Conservation (phyloP, 768 basidiomycete species). For the Suillus brevipes region DNA sequence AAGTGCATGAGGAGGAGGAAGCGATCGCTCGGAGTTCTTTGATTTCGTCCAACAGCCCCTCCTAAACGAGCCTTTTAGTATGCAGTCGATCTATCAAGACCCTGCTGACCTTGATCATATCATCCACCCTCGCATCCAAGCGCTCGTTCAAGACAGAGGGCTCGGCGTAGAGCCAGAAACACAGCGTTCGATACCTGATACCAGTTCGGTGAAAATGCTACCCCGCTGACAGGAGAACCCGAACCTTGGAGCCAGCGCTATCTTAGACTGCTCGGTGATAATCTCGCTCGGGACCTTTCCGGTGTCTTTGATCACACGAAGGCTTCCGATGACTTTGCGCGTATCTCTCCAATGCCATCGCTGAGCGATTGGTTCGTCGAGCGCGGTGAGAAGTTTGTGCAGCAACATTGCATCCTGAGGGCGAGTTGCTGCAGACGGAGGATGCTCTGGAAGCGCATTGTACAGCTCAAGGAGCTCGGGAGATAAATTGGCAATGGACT, state of each 20-base stretch:
- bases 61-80: constrained; percentile 39
- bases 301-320: constrained; percentile 75
- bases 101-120: constrained; percentile 76
- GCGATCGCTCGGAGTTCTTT: constrained; percentile 43
- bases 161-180: constrained; percentile 89
- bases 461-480: constrained; percentile 51
- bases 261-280: constrained; percentile 58
- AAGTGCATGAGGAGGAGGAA: constrained; percentile 1
- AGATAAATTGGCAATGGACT: constrained; percentile 47
- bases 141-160: constrained; percentile 60
- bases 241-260: constrained; percentile 51
- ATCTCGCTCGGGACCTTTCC: constrained; percentile 68
- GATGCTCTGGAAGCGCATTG: constrained; percentile 55
- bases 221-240: constrained; percentile 5
- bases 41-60: constrained; percentile 82
- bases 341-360: constrained; percentile 98
- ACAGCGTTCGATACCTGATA: constrained; percentile 76
- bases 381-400: constrained; percentile 58
- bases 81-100: background rate
- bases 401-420: constrained; percentile 62
- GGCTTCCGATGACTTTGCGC: constrained; percentile 80
- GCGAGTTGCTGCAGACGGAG: constrained; percentile 55
- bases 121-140: constrained; percentile 78
- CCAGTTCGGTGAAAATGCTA: background rate
- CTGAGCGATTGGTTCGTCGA: constrained; percentile 74